Base-by-base conservation (phyloP, 108 stramenopile species). In the Nitzschia sp. region DNA sequence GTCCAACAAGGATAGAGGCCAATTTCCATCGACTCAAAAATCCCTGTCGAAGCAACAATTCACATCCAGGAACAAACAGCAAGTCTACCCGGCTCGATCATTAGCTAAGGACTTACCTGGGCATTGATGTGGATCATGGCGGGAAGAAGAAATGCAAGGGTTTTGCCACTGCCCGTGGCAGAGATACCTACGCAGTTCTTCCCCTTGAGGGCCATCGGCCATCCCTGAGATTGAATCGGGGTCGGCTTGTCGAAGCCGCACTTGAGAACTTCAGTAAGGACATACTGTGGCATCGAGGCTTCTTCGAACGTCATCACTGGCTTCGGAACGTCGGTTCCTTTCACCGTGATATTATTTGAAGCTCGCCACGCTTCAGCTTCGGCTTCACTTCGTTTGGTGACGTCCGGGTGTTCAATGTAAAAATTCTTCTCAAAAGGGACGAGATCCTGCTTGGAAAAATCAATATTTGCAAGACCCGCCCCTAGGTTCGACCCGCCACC, bases 61-160 rank as follows among this genome's bases (percentile, higher is more conserved):
- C 31, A 59, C 32, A 59, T 29, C 57, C 57, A 13, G 30, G 17
- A 59, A 51, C 49, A 19, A 51, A 51, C 49, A 4, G 21, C 11
- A 19, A 4, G 4, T 51, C 49, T 19, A 51, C 49, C 21, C 11
- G 19, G 8, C 18, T 51, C 38, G 38, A 42, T 42, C 13, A 13
- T 42, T 42, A 6, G 9, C 32, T 6, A 34, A 33, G 49, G n/a
- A 51, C 90, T 83, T 83, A 94, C 96, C 93, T 97, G 98, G 32
- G 97, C 97, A 73, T 97, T 96, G 75, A 99, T 98, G 72, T 98
- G 97, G 76, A 99, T 97, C 96, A 99, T 98, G 25, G 87, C 97
- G 1, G 99, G 99, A 25, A 99, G 76, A 67, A 99, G 69, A 84
- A 99, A 99, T n/a, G 97, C 96, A 21, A 76, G 62, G 15, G 75